Percentiles rank a stretch among this genome's conserved stretches.
Evolutionary conservation across 1,284 basidiomycete species (phyloP).

Genomic region (Trametes sp.): DNA sequence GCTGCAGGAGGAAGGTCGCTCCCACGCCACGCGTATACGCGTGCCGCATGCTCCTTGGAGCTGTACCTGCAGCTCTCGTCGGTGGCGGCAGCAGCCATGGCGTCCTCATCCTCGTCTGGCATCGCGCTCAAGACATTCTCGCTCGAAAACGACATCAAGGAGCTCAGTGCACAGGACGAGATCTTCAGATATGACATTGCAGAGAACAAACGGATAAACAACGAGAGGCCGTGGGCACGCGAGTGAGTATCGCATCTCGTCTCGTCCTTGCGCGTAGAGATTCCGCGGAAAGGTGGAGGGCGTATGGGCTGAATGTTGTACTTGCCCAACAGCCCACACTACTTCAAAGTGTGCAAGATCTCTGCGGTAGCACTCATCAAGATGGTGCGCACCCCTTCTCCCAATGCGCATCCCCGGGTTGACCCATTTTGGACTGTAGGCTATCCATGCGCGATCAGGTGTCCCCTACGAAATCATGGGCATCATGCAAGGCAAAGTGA

Average conservation of each 20-base stretch:
- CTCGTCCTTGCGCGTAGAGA: not conserved
- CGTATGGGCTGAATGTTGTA: constrained; percentile 5
- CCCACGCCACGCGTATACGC: constrained; percentile 16
- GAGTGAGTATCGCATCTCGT: constrained; percentile 64
- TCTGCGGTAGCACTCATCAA: constrained; percentile 96
- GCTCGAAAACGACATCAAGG: constrained; percentile 80
- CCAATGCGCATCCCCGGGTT: constrained; percentile 8
- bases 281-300: constrained; percentile 55
- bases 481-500: constrained; percentile 96
- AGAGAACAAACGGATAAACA: constrained; percentile 75
- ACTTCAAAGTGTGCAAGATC: constrained; percentile 95
- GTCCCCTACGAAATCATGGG: constrained; percentile 99
- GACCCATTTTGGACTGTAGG: constrained; percentile 54
- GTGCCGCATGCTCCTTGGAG: constrained; percentile 10
- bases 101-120: constrained; percentile 39
- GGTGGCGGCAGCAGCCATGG: constrained; percentile 33
- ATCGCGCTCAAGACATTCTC: constrained; percentile 87
- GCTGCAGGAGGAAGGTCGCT: constrained; percentile 9
- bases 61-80: constrained; percentile 2
- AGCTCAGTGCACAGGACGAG: constrained; percentile 77
- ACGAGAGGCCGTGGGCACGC: constrained; percentile 84
- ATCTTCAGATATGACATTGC: constrained; percentile 84
- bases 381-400: constrained; percentile 72
- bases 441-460: constrained; percentile 97
- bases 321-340: constrained; percentile 73